Evolutionary conservation across 495 filamentous ascomycete species (phyloP), one percentile per base, ranked within the genome.

Genomic region (Neurospora hispaniola): DNA sequence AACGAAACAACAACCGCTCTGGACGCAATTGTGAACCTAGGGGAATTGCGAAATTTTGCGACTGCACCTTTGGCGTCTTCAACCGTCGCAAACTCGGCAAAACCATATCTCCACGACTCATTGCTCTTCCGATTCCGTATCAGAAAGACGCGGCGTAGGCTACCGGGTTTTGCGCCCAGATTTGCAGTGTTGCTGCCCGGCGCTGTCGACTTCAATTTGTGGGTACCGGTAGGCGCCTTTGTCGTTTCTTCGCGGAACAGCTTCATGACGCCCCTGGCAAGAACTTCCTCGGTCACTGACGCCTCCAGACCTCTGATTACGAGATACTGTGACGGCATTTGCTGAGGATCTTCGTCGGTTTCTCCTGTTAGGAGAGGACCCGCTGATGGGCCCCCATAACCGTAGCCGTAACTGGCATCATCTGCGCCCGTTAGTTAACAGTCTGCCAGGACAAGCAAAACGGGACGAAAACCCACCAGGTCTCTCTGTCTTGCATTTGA

Each of bases 41-140:
- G 89, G 62, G 91, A 89, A 2, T 89, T 91, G 18, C 90, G 89
- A 75, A 91, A 91, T 73, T 94, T 92, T 5, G 85, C 83, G 72
- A 96, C 81, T 3, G 94, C 94, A 42, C 89, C 91, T 82, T 90
- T 88, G 2, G 94, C 93, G 80, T 97, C 94, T 82, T 93, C 81
- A 48, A 86, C 75, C 0, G 81, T 92, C n/a, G 87, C 89, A 78
- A 95, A 97, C 79, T 97, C 94, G 31, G 92, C 94, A 78, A 97
- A 97, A 0, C 94, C 94, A 76, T 93, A 97, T 69, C 90, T 88
- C 90, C 92, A 94, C 72, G 91, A 94, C 70, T 94, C 91, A 72
- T 93, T 89, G 23, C 84, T 90, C 68, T 85, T 86, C 73, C 91
- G 86, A 76, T 96, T 92, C 69, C 93, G 88, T 73, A 96, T 90